A percentile compares a stretch with the other conserved stretches of the same genome.
Conservation (phyloP, 352 stramenopile genomes). For the Blastocystis sp. region DNA sequence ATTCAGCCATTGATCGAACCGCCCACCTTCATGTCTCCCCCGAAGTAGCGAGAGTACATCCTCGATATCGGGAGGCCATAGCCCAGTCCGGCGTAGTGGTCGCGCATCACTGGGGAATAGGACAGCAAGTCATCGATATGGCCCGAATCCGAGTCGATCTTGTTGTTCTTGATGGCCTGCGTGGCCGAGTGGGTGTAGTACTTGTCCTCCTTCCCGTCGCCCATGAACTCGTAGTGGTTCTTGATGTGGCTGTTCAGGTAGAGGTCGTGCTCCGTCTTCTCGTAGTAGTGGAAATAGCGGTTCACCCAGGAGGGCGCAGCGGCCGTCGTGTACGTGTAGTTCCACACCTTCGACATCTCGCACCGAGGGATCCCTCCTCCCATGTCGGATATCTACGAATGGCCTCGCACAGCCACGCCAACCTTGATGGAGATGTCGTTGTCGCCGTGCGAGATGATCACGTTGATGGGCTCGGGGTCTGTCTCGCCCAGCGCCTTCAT, state of each 20-base stretch:
- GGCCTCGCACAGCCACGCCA: background rate
- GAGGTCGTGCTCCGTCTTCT: slow-evolving; percentile 47
- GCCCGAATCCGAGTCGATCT: slow-evolving; percentile 43
- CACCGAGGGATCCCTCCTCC: slow-evolving; percentile 81
- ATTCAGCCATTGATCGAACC: background rate
- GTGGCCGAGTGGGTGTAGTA: slow-evolving; percentile 61
- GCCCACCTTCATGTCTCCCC: slow-evolving; percentile 80
- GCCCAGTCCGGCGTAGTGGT: slow-evolving; percentile 60
- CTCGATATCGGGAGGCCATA: slow-evolving; percentile 82
- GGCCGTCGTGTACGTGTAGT: slow-evolving; percentile 83
- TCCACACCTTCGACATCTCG: slow-evolving; percentile 82
- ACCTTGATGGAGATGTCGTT: slow-evolving; percentile 79
- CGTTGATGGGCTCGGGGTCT: slow-evolving; percentile 80
- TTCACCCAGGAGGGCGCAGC: slow-evolving; percentile 53
- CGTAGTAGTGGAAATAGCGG: slow-evolving; percentile 56
- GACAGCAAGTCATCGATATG: slow-evolving; percentile 56
- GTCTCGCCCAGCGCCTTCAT: slow-evolving; percentile 74
- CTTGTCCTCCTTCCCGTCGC: slow-evolving; percentile 51
- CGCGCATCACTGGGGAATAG: slow-evolving; percentile 45
- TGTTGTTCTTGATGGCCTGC: slow-evolving; percentile 28
- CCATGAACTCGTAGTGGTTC: slow-evolving; percentile 48
- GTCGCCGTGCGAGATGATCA: slow-evolving; percentile 82
- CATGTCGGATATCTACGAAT: slow-evolving; percentile 78
- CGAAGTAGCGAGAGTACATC: slow-evolving; percentile 84
- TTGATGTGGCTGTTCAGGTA: slow-evolving; percentile 56